Evolutionary conservation across 23 red algal genomes (phyloP), one percentile per base, ranked within the genome.

Genomic region (Cyanidium caldarium): DNA sequence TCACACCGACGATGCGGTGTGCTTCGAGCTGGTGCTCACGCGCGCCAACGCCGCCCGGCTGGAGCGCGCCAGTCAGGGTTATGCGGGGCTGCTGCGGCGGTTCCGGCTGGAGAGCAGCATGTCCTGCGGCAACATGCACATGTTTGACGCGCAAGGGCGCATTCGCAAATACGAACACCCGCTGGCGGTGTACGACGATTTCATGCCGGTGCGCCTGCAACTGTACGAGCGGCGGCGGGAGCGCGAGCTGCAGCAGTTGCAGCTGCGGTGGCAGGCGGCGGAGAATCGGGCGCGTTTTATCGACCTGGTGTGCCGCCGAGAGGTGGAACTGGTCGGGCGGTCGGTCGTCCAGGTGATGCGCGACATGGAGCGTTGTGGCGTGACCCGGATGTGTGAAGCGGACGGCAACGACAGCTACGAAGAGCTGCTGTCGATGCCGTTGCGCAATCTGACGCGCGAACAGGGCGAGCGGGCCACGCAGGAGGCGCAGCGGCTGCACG

Each of bases 261-360:
- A 57, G 7, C 37, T 58, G 3, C 72, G 85, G 33, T 68, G 80
- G 28, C 37, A 61, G 2, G 65, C 69, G 3, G 67, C 87, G 17
- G 68, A 85, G 69, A 98, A 98, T 46, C 81, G 82, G 42, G 75
- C 74, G 37, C 65, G 83, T 1, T 98, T 98, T 57, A 86, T 98
- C 38, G 45, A 85, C 0, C 40, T 80, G 65, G 92, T 98, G 2
- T 65, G 85, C 20, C 57, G 72, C 37, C 84, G 80, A n/a, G 72
- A 98, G 75, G 70, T 98, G 20, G 78, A 81, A 56, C 77, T 98
- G 2, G 75, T 84, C 42, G 20, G 20, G 20, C 75, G 35, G 26
- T 42, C 58, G 61, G 44, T 70, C 21, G 42, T 5, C 29, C 66
- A 80, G 38, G 71, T 43, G 35, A 31, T 16, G 2, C 2, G 25